These are phyloP conservation scores for Rhinocladiella mackenziei DNA, from an alignment of 2,329 filamentous ascomycete species.

Conservation along the genomic window DNA sequence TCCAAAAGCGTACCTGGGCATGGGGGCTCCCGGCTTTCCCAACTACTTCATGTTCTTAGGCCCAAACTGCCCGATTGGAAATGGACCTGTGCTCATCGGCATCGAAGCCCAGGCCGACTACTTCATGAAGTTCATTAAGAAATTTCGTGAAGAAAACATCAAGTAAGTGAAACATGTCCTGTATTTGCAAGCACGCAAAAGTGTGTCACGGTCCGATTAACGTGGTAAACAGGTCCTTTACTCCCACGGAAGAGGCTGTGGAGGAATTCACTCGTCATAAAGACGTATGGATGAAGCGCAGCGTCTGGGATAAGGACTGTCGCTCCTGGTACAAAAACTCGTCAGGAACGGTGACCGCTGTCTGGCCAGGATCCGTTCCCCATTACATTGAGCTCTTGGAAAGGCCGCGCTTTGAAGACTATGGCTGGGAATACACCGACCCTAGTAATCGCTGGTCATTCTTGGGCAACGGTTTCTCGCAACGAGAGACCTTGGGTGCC, in stretches of 20 bases:
- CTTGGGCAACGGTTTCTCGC: constrained; percentile 41
- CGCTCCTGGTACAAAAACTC: constrained; percentile 21
- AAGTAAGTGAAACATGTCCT: too few relatives aligned
- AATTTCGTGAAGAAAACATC: constrained; percentile 9
- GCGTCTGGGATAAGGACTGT: constrained; percentile 19
- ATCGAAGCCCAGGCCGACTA: constrained; percentile 55
- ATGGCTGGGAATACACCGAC: constrained; percentile 33
- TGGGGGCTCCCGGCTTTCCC: constrained; percentile 40
- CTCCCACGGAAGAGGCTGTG: constrained; percentile 16
- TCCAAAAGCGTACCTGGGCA: constrained; percentile 39
- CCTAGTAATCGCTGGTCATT: constrained; percentile 38
- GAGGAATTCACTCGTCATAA: constrained; percentile 19
- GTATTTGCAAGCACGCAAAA: too few relatives aligned
- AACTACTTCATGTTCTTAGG: constrained; percentile 54
- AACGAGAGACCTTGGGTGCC: constrained; percentile 40
- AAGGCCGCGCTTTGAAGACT: constrained; percentile 39
- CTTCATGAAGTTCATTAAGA: constrained; percentile 26
- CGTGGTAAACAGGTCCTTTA: background rate
- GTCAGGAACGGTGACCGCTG: constrained; percentile 10
- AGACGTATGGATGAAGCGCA: constrained; percentile 17
- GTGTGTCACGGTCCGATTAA: too few relatives aligned
- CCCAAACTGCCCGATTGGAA: constrained; percentile 52
- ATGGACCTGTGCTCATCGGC: constrained; percentile 48
- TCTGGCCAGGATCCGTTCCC: constrained; percentile 28
- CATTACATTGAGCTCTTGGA: constrained; percentile 36